Base-by-base conservation (phyloP, 805 yeast species). In the Komagataella kurtzmanii region DNA sequence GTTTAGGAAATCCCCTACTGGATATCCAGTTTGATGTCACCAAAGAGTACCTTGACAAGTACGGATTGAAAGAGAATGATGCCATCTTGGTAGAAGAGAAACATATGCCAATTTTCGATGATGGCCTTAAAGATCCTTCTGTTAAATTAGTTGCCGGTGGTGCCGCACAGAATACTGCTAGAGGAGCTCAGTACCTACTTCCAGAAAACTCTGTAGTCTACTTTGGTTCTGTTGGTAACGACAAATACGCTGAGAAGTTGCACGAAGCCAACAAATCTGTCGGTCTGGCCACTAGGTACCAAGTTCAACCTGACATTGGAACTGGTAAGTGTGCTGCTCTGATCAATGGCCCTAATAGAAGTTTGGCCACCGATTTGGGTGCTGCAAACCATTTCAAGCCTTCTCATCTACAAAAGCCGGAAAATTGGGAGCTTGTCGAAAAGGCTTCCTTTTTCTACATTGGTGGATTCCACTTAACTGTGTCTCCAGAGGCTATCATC, bases 391-490 rank as follows among this genome's bases (percentile, higher is more conserved):
- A 88, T 70, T 93, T 89, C 83, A 85, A 85, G 64, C 83, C 91
- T 50, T 79, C 79, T 54, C 98, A 93, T 70, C 78, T 93, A 65
- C 82, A 87, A 65, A 79, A 79, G 64, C 87, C 95, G 57, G 95
- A 85, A 70, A 88, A 90, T 77, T 90, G 97, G 97, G 72, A 72
- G 57, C 71, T 74, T 54, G 96, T 93, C 55, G 89, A 88, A 70
- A 74, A 72, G 50, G 98, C 91, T 55, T 75, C 81, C 67, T 76
- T 74, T 62, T 93, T 73, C 76, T 93, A 93, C 79, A 85, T 93
- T 65, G 99, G 98, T 63, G 99, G 99, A n/a, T 93, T 83, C 88
- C 99, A 93, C 71, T 78, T 93, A 72, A 93, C 99, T 53, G 99
- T 93, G 53, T 87, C 96, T 58, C 97, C 96, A 58, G 95, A 84